Conservation (phyloP, 2,329 filamentous ascomycete genomes). For the Samsoniella hepiali region DNA sequence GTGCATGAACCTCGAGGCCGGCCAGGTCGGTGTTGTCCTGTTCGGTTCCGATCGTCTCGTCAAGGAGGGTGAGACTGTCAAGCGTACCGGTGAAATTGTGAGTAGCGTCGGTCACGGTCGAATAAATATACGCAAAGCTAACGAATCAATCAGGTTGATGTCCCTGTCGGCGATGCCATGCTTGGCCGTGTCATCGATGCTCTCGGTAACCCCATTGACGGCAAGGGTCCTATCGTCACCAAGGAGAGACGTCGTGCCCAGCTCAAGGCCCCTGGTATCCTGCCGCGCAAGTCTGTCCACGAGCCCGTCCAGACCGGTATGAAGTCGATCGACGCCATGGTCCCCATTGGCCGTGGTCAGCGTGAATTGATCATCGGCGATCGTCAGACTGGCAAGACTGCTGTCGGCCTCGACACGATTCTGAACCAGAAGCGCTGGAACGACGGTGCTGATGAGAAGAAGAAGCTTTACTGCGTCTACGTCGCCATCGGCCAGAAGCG, state of each 20-base stretch:
- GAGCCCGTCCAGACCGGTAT: slow-evolving; percentile 99
- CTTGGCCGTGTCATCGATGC: slow-evolving; percentile 98
- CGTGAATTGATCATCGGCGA: slow-evolving; percentile 99
- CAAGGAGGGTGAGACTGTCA: slow-evolving; percentile 98
- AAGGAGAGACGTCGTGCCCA: slow-evolving; percentile 92
- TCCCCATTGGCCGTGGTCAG: slow-evolving; percentile 99
- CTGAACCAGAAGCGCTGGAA: slow-evolving; percentile 99
- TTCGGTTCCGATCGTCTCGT: slow-evolving; percentile 99
- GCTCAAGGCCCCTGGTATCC: slow-evolving; percentile 97
- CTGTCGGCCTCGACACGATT: slow-evolving; percentile 95
- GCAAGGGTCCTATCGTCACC: slow-evolving; percentile 95
- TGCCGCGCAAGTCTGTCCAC: slow-evolving; percentile 95
- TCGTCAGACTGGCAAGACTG: slow-evolving; percentile 99
- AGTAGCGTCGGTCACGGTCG: slow-evolving; percentile 39
- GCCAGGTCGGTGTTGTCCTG: slow-evolving; percentile 99
- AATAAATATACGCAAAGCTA: slow-evolving; percentile 5
- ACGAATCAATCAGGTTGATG: slow-evolving; percentile 68
- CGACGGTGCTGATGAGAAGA: slow-evolving; percentile 75
- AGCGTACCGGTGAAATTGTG: slow-evolving; percentile 99
- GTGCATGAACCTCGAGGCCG: slow-evolving; percentile 99
- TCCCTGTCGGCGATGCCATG: slow-evolving; percentile 87
- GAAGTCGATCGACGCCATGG: slow-evolving; percentile 99
- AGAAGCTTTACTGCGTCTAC: slow-evolving; percentile 99
- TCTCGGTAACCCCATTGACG: slow-evolving; percentile 98
- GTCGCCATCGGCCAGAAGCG: slow-evolving; percentile 99